These are phyloP conservation scores for Boletus coccyginus DNA, from an alignment of 768 basidiomycete genomes.

Conservation along the genomic window DNA sequence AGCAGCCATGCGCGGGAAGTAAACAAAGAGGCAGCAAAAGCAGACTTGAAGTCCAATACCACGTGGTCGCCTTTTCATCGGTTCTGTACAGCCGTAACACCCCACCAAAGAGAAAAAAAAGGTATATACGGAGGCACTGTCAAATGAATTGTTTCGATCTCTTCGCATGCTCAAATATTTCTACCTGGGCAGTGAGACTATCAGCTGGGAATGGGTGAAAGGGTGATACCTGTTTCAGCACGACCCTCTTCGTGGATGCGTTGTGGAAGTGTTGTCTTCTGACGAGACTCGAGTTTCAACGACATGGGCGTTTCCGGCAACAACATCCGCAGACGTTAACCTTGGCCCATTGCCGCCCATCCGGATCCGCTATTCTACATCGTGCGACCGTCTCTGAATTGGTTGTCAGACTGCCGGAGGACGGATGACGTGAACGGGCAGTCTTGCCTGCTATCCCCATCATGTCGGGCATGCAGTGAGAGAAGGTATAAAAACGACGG, in stretches of 20 bases:
- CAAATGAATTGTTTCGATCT: slow-evolving; percentile 7
- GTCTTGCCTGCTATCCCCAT: slow-evolving; percentile 25
- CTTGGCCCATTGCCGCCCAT: slow-evolving; percentile 11
- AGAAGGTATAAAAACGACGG: slow-evolving; percentile 31
- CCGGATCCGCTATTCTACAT: slow-evolving; percentile 22
- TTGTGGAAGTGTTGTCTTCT: slow-evolving; percentile 28
- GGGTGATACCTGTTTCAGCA: slow-evolving; percentile 32
- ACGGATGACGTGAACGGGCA: slow-evolving; percentile 28
- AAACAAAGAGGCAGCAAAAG: background rate
- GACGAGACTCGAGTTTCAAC: slow-evolving; percentile 22
- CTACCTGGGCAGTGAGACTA: slow-evolving; percentile 18
- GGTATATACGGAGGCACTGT: slow-evolving; percentile 3
- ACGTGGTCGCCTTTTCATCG: background rate
- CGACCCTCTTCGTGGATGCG: slow-evolving; percentile 29
- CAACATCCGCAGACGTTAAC: slow-evolving; percentile 13
- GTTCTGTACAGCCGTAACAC: background rate
- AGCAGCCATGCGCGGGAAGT: background rate
- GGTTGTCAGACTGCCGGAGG: slow-evolving; percentile 21
- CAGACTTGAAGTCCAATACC: background rate
- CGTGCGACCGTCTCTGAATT: slow-evolving; percentile 30
- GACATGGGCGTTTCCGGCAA: slow-evolving; percentile 27
- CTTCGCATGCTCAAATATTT: slow-evolving; percentile 26
- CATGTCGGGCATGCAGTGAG: slow-evolving; percentile 20
- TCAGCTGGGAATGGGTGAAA: slow-evolving; percentile 25
- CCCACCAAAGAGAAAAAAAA: slow-evolving; percentile 1